These are phyloP conservation scores for Penicillium sp. DNA, from an alignment of 2,329 filamentous ascomycete genomes.

Conservation along the genomic window DNA sequence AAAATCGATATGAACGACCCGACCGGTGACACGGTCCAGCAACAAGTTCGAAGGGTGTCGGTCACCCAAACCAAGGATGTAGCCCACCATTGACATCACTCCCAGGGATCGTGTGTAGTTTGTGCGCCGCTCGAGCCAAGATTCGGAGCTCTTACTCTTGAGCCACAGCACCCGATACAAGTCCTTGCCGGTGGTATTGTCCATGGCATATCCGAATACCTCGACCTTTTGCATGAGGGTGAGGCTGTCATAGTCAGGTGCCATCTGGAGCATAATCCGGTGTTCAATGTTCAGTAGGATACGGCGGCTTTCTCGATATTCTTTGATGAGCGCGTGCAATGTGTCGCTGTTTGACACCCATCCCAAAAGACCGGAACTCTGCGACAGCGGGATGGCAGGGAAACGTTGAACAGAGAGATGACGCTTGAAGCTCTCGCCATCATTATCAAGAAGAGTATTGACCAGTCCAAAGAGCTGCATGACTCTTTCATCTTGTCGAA, in stretches of 20 bases:
- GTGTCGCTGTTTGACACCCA: constrained; percentile 99
- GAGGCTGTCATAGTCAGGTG: constrained; percentile 96
- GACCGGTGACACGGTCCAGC: constrained; percentile 92
- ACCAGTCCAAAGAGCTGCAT: constrained; percentile 99
- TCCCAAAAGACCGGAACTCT: constrained; percentile 89
- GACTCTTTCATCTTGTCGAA: constrained; percentile 95
- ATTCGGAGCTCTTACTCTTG: constrained; percentile 96
- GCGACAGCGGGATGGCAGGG: constrained; percentile 93
- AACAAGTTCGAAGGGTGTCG: constrained; percentile 97
- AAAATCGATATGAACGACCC: constrained; percentile 98
- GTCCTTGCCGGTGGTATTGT: constrained; percentile 98
- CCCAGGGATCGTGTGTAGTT: constrained; percentile 96
- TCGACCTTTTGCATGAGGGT: constrained; percentile 99
- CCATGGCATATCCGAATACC: constrained; percentile 96
- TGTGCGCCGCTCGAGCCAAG: constrained; percentile 96
- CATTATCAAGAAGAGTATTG: constrained; percentile 90
- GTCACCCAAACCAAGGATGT: constrained; percentile 94
- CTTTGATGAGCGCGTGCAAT: constrained; percentile 89
- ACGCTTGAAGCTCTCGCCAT: constrained; percentile 94
- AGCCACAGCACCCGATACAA: constrained; percentile 97
- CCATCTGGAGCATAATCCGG: constrained; percentile 99
- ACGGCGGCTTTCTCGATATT: constrained; percentile 95
- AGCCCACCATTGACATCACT: constrained; percentile 99
- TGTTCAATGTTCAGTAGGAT: constrained; percentile 99
- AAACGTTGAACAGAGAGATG: constrained; percentile 96